These are phyloP conservation scores for Sporothrix globosa DNA, from an alignment of 2,329 filamentous ascomycete species.

Conservation along the genomic window DNA sequence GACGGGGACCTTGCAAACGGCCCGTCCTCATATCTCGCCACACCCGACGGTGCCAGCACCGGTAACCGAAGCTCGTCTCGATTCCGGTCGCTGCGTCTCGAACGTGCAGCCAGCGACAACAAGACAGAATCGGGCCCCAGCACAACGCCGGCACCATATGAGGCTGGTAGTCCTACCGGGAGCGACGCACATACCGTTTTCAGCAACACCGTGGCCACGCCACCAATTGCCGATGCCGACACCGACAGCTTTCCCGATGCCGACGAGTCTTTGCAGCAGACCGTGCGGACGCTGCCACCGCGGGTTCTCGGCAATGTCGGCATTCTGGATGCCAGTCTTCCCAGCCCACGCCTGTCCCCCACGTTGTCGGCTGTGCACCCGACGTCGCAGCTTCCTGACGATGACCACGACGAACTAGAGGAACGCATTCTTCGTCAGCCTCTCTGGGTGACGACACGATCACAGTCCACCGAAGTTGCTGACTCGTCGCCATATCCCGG, in stretches of 20 bases:
- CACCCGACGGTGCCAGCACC: slow-evolving; percentile 52
- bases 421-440: slow-evolving; percentile 44
- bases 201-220: slow-evolving; percentile 68
- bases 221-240: slow-evolving; percentile 74
- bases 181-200: slow-evolving; percentile 64
- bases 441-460: slow-evolving; percentile 40
- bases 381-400: slow-evolving; percentile 48
- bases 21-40: slow-evolving; percentile 49
- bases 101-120: slow-evolving; percentile 45
- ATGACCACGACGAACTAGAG: slow-evolving; percentile 51
- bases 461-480: slow-evolving; percentile 47
- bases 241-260: slow-evolving; percentile 61
- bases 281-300: slow-evolving; percentile 51
- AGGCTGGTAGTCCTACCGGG: slow-evolving; percentile 56
- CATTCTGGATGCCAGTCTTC: slow-evolving; percentile 86
- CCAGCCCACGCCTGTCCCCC: slow-evolving; percentile 91
- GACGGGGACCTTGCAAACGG: not conserved
- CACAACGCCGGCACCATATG: slow-evolving; percentile 48
- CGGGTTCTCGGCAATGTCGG: slow-evolving; percentile 68
- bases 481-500: slow-evolving; percentile 29
- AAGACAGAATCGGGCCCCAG: slow-evolving; percentile 51
- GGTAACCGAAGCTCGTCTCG: slow-evolving; percentile 46
- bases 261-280: slow-evolving; percentile 55
- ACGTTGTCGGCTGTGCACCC: slow-evolving; percentile 74
- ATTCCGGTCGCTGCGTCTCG: slow-evolving; percentile 48